Conservation (phyloP, 1,139 yeast species). For the Debaryomycetaceae sp. region DNA sequence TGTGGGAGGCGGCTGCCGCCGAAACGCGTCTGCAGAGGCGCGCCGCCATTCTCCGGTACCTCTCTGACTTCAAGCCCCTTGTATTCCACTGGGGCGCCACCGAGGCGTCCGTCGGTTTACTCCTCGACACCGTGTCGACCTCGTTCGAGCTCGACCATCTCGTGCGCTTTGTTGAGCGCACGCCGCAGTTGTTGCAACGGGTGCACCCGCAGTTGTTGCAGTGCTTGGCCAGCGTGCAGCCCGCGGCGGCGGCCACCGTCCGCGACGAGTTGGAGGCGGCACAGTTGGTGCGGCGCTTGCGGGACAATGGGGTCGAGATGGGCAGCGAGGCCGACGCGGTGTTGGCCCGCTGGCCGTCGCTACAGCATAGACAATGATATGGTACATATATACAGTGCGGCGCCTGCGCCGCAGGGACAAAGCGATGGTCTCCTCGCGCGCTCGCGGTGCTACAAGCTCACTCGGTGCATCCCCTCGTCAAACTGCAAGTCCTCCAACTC, state of each 20-base stretch:
- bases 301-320: conserved; percentile 11
- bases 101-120: conserved; percentile 16
- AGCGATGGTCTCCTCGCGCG: no score
- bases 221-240: conserved; percentile 1
- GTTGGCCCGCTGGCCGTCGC: no score
- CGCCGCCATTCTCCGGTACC: conserved; percentile 18
- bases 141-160: conserved; percentile 30
- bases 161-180: conserved; percentile 16
- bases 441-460: conserved; percentile 6
- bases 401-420: no score
- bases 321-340: no score
- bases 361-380: not conserved
- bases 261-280: conserved; percentile 16
- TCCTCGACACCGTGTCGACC: conserved; percentile 19
- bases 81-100: conserved; percentile 23
- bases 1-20: not conserved
- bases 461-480: conserved; percentile 3
- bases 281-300: conserved; percentile 17
- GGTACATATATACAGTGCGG: not conserved
- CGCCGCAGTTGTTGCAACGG: conserved; percentile 12
- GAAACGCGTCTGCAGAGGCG: conserved; percentile 3
- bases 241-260: conserved; percentile 8
- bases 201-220: conserved; percentile 3
- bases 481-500: conserved; percentile 5
- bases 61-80: conserved; percentile 26